A percentile compares a stretch with the other conserved stretches of the same genome.
Evolutionary conservation across 371 early-diverging fungal genomes (phyloP).

Genomic region (Mortierella sp.): DNA sequence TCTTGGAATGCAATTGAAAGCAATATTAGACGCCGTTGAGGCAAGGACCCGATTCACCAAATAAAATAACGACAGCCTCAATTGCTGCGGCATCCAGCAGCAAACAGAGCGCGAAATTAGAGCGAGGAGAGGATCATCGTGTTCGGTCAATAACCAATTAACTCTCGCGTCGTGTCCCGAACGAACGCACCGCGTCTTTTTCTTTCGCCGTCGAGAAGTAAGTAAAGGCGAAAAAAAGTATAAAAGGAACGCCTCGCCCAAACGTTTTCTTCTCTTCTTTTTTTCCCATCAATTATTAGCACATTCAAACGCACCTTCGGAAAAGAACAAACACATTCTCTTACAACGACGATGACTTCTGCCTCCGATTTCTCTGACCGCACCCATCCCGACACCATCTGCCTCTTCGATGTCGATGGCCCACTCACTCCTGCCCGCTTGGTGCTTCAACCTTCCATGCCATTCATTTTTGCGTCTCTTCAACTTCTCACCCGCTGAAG

Average conservation of each 20-base stretch:
- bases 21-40: too few relatives aligned
- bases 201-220: background rate
- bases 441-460: slow-evolving; percentile 60
- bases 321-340: background rate
- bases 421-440: slow-evolving; percentile 97
- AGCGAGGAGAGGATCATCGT: slow-evolving; percentile 11
- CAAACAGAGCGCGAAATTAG: background rate
- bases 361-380: slow-evolving; percentile 68
- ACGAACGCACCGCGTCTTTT: too few relatives aligned
- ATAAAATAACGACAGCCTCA: too few relatives aligned
- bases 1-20: too few relatives aligned
- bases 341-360: slow-evolving; percentile 20
- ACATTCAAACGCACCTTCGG: background rate
- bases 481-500: slow-evolving; percentile 2
- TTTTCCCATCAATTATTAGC: background rate
- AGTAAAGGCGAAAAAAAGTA: background rate
- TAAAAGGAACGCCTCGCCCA: background rate
- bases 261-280: background rate
- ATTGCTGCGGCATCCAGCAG: too few relatives aligned
- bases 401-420: slow-evolving; percentile 99
- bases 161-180: slow-evolving; percentile 16
- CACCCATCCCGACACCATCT: slow-evolving; percentile 83
- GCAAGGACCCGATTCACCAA: too few relatives aligned
- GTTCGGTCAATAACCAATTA: slow-evolving; percentile 14
- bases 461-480: background rate